Evolutionary conservation across 169 alveolate genomes (phyloP), one percentile per base, ranked within the genome.

Genomic region (Eimeria falciformis): DNA sequence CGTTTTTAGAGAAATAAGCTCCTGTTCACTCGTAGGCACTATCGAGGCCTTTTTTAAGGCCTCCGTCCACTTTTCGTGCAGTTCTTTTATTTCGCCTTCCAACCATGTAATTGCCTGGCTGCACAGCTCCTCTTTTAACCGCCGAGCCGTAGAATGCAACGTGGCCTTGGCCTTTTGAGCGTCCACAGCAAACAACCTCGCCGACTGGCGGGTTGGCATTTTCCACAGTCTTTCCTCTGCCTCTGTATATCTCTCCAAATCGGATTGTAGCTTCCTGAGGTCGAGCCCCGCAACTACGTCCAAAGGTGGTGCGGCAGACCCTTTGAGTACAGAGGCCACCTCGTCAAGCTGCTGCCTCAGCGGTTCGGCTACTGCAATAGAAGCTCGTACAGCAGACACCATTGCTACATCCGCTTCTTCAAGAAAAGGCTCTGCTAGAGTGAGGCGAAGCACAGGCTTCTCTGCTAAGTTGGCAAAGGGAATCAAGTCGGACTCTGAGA

Each of bases 321-420:
- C 58, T 40, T 62, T 37, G 18, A 81, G 77, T 33, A 56, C 56
- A 55, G 77, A 58, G 45, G 90, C 90, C 55, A 81, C 77, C 18
- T 81, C 90, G 23, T 55, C 78, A 33, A 81, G 90, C 77, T 81
- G 90, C 77, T 56, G 73, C 43, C 90, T 53, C 14, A 81, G 77
- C 18, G 29, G 37, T n/a, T 81, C 90, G 29, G 90, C 90, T 23
- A 33, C 90, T 21, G 55, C 75, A n/a, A 81, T 21, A 18, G 90
- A 81, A 56, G 77, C 77, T 56, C 53, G 90, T 6, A 81, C 58
- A 45, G 90, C 90, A 37, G 77, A 81, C 43, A 81, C 73, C 90
- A 40, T 81, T 53, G 90, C 90, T 40, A 21, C 45, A 21, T 56
- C 77, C 45, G 90, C 90, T 18, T 29, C 77, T 46, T 55, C 90